phyloP scores from a whole-genome alignment of 1,284 basidiomycete species.

The Malassezia brasiliensis region DNA sequence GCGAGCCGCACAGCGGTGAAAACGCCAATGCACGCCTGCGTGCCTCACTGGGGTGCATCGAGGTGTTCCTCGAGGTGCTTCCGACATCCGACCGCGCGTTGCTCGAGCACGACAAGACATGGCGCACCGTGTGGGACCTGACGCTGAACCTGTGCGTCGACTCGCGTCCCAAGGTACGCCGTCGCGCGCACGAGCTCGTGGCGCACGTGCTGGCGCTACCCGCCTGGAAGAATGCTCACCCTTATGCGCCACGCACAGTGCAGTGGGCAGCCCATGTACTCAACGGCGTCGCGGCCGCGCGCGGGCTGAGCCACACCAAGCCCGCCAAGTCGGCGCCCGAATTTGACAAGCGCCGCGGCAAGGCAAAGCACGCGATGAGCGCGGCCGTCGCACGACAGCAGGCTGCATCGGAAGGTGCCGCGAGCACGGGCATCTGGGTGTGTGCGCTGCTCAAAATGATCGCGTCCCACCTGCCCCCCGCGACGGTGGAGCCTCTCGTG shows the following conservation, averaged over 20 bases:
- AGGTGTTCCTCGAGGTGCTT: constrained; percentile 59
- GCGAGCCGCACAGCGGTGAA: constrained; percentile 55
- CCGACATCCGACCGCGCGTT: constrained; percentile 53
- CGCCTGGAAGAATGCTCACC: constrained; percentile 57
- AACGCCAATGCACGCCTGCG: constrained; percentile 52
- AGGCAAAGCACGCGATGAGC: constrained; percentile 32
- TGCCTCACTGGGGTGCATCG: constrained; percentile 65
- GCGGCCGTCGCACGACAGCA: constrained; percentile 36
- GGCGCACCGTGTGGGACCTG: constrained; percentile 53
- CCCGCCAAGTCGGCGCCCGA: constrained; percentile 50
- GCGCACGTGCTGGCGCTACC: constrained; percentile 54
- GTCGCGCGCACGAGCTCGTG: constrained; percentile 75
- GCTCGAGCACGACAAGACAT: constrained; percentile 28
- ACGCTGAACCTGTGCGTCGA: constrained; percentile 75
- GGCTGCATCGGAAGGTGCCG: constrained; percentile 26
- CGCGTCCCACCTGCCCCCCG: constrained; percentile 27
- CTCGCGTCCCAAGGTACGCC: constrained; percentile 84
- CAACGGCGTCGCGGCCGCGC: constrained; percentile 58
- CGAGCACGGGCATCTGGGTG: constrained; percentile 40
- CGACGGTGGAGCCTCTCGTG: constrained; percentile 20
- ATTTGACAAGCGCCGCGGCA: constrained; percentile 39
- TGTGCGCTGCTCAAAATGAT: constrained; percentile 39
- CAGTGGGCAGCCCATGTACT: constrained; percentile 69
- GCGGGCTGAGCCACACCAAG: constrained; percentile 52
- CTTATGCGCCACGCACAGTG: constrained; percentile 65